A percentile compares a stretch with the other conserved stretches of the same genome.
Conservation (phyloP, 148 eudicot genomes). For the Hydrangea macrophylla region DNA sequence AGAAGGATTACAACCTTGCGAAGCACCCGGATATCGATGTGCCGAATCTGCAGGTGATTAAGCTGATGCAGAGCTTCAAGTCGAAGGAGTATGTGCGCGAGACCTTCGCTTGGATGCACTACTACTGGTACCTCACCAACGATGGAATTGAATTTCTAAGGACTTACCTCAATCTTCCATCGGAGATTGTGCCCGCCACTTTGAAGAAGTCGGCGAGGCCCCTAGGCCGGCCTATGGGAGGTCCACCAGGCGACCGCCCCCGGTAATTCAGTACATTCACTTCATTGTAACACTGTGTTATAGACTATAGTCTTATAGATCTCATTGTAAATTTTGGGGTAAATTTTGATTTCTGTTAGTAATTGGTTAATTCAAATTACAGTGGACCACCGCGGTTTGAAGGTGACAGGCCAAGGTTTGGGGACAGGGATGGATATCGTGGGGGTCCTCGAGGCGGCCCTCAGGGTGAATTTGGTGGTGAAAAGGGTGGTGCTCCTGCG, state of each 20-base stretch:
- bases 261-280: slow-evolving; percentile 39
- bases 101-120: slow-evolving; percentile 99
- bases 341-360: background rate
- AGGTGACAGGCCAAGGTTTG: slow-evolving; percentile 78
- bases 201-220: slow-evolving; percentile 80
- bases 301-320: background rate
- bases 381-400: slow-evolving; percentile 92
- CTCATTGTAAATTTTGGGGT: background rate
- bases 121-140: slow-evolving; percentile 89
- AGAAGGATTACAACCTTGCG: no score
- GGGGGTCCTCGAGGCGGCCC: slow-evolving; percentile 69
- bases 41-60: no score
- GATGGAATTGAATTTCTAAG: slow-evolving; percentile 97
- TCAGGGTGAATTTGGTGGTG: slow-evolving; percentile 87
- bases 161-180: slow-evolving; percentile 92
- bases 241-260: slow-evolving; percentile 85
- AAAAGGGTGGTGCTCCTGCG: slow-evolving; percentile 94
- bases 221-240: slow-evolving; percentile 80
- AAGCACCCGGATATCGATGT: no score
- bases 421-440: slow-evolving; percentile 88
- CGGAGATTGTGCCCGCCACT: slow-evolving; percentile 90
- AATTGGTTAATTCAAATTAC: background rate
- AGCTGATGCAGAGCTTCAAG: no score
- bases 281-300: background rate
- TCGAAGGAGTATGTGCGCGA: slow-evolving; percentile 87